A percentile compares a stretch with the other conserved stretches of the same genome.
phyloP scores from a whole-genome alignment of 1,284 basidiomycete species.

The Mycena citricolor region DNA sequence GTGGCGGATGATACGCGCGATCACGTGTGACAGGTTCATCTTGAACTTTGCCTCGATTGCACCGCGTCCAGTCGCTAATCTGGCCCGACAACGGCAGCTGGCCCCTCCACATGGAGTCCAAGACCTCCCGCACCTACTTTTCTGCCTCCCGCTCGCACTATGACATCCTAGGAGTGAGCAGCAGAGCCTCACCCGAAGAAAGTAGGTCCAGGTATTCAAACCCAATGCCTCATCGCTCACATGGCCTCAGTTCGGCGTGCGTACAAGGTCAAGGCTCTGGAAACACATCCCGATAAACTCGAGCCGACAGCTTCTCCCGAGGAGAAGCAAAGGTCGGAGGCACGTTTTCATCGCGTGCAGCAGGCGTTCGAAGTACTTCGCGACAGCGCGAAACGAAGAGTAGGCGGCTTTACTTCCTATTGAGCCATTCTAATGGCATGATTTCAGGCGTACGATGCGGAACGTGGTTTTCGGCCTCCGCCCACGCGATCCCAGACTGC shows the following conservation, averaged over 20 bases:
- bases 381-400: constrained; percentile 58
- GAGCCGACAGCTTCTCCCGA: constrained; percentile 45
- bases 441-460: constrained; percentile 51
- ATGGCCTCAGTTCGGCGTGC: constrained; percentile 53
- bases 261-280: constrained; percentile 58
- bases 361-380: constrained; percentile 56
- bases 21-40: too few relatives aligned
- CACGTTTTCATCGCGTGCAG: constrained; percentile 50
- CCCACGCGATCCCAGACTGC: constrained; percentile 32
- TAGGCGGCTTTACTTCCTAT: constrained; percentile 30
- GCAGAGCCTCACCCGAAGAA: too few relatives aligned
- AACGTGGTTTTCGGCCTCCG: constrained; percentile 27
- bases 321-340: constrained; percentile 50
- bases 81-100: too few relatives aligned
- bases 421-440: background rate
- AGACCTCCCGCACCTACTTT: too few relatives aligned
- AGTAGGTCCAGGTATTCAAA: too few relatives aligned
- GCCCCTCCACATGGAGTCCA: too few relatives aligned
- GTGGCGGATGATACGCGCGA: too few relatives aligned
- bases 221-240: too few relatives aligned
- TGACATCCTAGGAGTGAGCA: too few relatives aligned
- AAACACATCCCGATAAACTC: constrained; percentile 68
- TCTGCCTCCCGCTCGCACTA: too few relatives aligned
- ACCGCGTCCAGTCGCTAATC: too few relatives aligned
- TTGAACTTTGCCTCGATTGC: too few relatives aligned